Conservation (phyloP, 2,329 filamentous ascomycete genomes). For the Aspergillus pseudoterreus region DNA sequence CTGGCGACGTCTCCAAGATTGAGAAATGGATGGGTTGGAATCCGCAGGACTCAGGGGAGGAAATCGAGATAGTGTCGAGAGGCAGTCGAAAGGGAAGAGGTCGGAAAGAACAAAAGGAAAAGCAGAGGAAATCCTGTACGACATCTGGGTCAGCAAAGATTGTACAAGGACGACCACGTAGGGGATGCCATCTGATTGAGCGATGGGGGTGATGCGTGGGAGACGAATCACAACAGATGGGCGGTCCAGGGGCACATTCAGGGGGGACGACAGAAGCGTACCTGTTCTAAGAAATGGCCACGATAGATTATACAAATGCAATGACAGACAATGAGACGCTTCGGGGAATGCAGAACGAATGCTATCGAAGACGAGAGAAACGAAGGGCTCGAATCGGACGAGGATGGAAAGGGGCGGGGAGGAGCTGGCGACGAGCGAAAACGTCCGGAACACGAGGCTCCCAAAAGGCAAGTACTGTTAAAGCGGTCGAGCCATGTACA, state of each 20-base stretch:
- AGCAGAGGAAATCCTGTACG: slow-evolving; percentile 17
- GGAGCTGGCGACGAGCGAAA: slow-evolving; percentile 25
- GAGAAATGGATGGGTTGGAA: slow-evolving; percentile 7
- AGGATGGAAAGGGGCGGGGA: slow-evolving; percentile 20
- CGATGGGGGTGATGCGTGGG: background rate
- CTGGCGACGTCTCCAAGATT: slow-evolving; percentile 16
- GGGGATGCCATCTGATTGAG: slow-evolving; percentile 8
- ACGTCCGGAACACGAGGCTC: slow-evolving; percentile 25
- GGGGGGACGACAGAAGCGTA: slow-evolving; percentile 14
- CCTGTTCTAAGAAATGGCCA: slow-evolving; percentile 29
- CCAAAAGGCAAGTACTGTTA: slow-evolving; percentile 24
- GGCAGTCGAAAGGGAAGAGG: slow-evolving; percentile 15
- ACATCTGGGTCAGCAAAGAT: slow-evolving; percentile 24
- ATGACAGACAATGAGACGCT: slow-evolving; percentile 23
- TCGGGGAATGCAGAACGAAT: slow-evolving; percentile 19
- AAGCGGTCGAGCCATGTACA: slow-evolving; percentile 31
- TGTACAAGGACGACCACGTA: slow-evolving; percentile 13
- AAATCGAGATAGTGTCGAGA: slow-evolving; percentile 12
- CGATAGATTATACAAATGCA: slow-evolving; percentile 31
- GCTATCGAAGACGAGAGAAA: slow-evolving; percentile 22
- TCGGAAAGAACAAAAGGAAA: slow-evolving; percentile 18
- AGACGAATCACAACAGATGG: background rate
- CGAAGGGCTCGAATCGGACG: slow-evolving; percentile 25
- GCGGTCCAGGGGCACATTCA: slow-evolving; percentile 4
- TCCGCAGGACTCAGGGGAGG: slow-evolving; percentile 6